Base-by-base conservation (phyloP, 2,329 filamentous ascomycete species). In the Hawksworthiomyces lignivorus region DNA sequence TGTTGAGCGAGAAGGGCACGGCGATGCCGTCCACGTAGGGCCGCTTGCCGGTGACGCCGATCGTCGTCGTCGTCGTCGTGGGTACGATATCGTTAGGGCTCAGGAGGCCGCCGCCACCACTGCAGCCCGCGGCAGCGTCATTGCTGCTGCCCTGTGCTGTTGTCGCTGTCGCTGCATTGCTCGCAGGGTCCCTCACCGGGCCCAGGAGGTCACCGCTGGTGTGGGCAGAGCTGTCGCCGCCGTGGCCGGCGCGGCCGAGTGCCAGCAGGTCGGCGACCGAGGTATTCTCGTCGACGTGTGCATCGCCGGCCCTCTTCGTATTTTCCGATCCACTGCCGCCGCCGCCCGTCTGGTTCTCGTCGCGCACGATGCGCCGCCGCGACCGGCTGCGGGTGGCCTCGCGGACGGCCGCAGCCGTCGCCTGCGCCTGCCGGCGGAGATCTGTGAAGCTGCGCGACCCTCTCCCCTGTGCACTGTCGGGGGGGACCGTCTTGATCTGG, bases 11-110 rank as follows among this genome's bases (percentile, higher is more conserved):
- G 54, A 89, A 89, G 0, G 84, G 84, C 51, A 86, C 73, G 0
- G 84, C 82, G 20, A 87, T 75, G 1, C 82, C 80, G 17, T 76
- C 77, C 6, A 84, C 68, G 34, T 78, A 79, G 0, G 83, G 80
- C 3, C 84, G 67, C 54, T 81, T 83, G 5, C 75, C 75, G 0
- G 70, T 68, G 4, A 70, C 66, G 0, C 72, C 74, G n/a, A n/a
- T n/a, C n/a, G n/a, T n/a, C n/a, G n/a, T n/a, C n/a, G n/a, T n/a
- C n/a, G n/a, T n/a, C 0, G 75, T 65, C 48, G 69, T 60, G 33
- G 72, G 61, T 0, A 58, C 53, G 8, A 24, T n/a, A 36, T 64
- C 64, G 22, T 65, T 54, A 0, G 67, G 62, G 8, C 68, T 70
- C 22, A 67, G 62, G 0, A 70, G 62, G 1, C 67, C 63, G 4